Conservation (phyloP, 2,329 filamentous ascomycete genomes). For the Chaetomium strumarium region DNA sequence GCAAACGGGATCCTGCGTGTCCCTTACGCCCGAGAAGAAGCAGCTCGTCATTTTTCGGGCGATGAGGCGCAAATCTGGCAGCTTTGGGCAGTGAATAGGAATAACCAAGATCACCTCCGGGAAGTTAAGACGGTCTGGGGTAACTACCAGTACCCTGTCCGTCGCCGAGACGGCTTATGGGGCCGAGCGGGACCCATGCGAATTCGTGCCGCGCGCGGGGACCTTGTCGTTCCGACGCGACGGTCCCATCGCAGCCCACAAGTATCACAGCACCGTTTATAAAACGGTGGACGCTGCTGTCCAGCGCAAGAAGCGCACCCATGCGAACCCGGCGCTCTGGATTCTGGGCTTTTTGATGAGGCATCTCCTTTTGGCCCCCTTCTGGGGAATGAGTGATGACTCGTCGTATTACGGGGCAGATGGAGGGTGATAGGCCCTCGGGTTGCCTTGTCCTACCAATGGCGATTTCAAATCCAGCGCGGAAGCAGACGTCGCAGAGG, state of each 20-base stretch:
- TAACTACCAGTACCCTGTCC: not conserved
- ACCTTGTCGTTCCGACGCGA: not conserved
- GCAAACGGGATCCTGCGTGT: not conserved
- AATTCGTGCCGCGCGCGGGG: slow-evolving; percentile 8
- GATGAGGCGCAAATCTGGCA: slow-evolving; percentile 10
- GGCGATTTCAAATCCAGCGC: not conserved
- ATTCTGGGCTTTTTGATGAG: slow-evolving; percentile 2
- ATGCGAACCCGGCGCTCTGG: slow-evolving; percentile 5
- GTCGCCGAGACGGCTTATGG: slow-evolving; percentile 11
- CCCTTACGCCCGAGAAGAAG: not conserved
- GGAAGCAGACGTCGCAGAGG: not conserved
- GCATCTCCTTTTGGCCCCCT: slow-evolving; percentile 10
- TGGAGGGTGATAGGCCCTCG: slow-evolving; percentile 6
- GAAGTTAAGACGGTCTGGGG: slow-evolving; percentile 10
- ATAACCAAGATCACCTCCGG: not conserved
- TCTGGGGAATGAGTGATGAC: slow-evolving; percentile 1
- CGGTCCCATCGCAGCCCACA: not conserved
- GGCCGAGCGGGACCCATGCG: slow-evolving; percentile 6
- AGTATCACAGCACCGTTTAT: not conserved
- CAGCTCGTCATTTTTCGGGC: not conserved
- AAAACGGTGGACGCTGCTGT: not conserved
- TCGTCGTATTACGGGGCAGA: not conserved
- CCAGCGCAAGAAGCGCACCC: not conserved
- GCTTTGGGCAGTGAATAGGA: not conserved
- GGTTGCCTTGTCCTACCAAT: slow-evolving; percentile 5